Evolutionary conservation across 108 stramenopile genomes (phyloP), one percentile per base, ranked within the genome.

Genomic region (Schizochytrium sp.): DNA sequence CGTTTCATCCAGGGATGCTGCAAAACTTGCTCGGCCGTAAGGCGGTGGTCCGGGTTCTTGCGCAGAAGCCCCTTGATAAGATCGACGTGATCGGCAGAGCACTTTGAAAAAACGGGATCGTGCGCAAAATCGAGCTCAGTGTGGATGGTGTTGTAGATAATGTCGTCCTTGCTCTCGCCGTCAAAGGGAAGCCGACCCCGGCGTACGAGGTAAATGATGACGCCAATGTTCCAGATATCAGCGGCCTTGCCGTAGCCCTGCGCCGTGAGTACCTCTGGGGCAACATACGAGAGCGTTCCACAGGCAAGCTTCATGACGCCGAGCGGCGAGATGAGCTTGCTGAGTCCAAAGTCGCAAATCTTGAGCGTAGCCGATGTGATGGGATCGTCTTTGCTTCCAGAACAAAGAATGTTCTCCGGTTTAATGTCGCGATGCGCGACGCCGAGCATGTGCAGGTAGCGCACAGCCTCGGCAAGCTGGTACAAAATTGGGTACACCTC

Each of bases 351-450:
- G 89, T 94, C 93, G 53, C 92, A 92, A n/a, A 94, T 92, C 88
- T 93, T 93, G 72, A 93, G 57, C 4, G 48, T 47, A 4, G 48
- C 51, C 25, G 45, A 19, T 16, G 48, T 53, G 43, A 88, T 45
- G 43, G 58, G 58, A 72, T 94, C 92, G 48, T 90, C 90, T 69
- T 94, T 91, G 18, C 53, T 95, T 87, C 91, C 76, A 5, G 94
- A 93, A 58, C 94, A 90, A 3, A 94, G 89, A 5, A 94, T 92
- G 91, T 94, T 94, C 91, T 94, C 93, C 18, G 93, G 93, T 90
- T 94, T 93, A 12, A 93, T 51, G 58, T 93, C 93, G 60, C 93
- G 92, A 87, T 93, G 93, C 44, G 91, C 91, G 72, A 94, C 91
- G 60, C 93, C 93, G 58, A 94, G 89, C 60, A 91, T 91, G 90